phyloP scores from a whole-genome alignment of 176 grass and related monocot species.

The Saccharum spontaneum region DNA sequence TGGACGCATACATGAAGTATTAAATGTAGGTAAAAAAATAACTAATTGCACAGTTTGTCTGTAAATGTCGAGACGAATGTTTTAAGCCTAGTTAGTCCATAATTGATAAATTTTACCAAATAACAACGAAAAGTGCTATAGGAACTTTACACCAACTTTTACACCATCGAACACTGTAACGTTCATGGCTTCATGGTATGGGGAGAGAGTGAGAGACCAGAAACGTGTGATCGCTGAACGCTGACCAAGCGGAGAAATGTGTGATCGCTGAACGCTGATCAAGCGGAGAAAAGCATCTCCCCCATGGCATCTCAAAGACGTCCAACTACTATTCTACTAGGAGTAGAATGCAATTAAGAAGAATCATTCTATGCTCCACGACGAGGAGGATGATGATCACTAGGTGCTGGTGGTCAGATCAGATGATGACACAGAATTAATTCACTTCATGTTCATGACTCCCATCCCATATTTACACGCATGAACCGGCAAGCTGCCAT shows the following conservation, averaged over 20 bases:
- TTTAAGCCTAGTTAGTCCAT: too few relatives aligned
- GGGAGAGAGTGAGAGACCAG: not conserved
- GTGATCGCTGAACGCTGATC: not conserved
- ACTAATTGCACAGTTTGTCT: too few relatives aligned
- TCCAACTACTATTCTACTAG: not conserved
- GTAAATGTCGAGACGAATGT: too few relatives aligned
- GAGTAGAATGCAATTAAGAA: too few relatives aligned
- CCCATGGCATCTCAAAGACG: not conserved
- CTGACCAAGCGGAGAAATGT: not conserved
- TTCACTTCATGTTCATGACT: not conserved
- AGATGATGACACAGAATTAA: not conserved
- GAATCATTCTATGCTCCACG: not conserved
- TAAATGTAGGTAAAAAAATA: too few relatives aligned
- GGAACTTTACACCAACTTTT: too few relatives aligned
- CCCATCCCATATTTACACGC: conserved; percentile 16
- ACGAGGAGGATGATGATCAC: not conserved
- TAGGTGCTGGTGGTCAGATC: not conserved
- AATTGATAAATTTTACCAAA: too few relatives aligned
- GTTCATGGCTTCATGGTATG: not conserved
- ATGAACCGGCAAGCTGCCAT: conserved; percentile 8
- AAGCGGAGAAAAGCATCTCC: not conserved
- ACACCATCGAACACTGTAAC: too few relatives aligned
- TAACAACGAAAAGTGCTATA: too few relatives aligned
- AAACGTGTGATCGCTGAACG: conserved; percentile 24
- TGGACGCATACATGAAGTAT: too few relatives aligned